These are phyloP conservation scores for Bolboschoenus planiculmis DNA, from an alignment of 176 grass and related monocot genomes.

Conservation along the genomic window DNA sequence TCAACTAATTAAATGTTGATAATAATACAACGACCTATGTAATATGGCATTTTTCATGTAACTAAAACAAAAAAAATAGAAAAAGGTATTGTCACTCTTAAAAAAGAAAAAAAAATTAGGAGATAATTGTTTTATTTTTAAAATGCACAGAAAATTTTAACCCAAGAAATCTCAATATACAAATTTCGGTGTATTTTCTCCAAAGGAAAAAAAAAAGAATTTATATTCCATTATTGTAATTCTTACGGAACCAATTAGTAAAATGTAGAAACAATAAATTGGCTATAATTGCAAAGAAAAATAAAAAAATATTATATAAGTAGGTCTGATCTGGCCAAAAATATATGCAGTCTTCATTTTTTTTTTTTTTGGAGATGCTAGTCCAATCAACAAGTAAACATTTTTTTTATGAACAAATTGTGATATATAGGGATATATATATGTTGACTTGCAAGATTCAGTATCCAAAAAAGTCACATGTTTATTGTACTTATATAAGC, in stretches of 20 bases:
- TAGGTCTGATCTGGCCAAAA: neutral
- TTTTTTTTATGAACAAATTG: neutral
- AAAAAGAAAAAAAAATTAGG: too few relatives aligned
- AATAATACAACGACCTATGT: neutral
- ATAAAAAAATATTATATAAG: neutral
- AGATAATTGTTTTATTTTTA: neutral
- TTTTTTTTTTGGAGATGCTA: neutral
- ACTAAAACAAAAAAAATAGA: too few relatives aligned
- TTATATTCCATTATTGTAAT: neutral
- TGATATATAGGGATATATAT: neutral
- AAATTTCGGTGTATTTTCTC: neutral
- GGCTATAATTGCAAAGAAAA: neutral
- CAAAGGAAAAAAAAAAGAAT: neutral
- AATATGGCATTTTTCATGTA: neutral
- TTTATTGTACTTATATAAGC: neutral
- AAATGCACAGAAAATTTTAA: neutral
- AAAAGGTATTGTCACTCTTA: too few relatives aligned
- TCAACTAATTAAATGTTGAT: too few relatives aligned
- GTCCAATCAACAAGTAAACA: neutral
- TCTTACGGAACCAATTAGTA: neutral
- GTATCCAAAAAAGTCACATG: neutral
- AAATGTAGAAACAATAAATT: neutral
- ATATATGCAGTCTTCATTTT: neutral
- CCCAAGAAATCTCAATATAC: neutral
- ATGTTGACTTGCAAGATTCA: neutral